Evolutionary conservation across 2,329 filamentous ascomycete species (phyloP), one percentile per base, ranked within the genome.

Genomic region (Microascus cirrosus): DNA sequence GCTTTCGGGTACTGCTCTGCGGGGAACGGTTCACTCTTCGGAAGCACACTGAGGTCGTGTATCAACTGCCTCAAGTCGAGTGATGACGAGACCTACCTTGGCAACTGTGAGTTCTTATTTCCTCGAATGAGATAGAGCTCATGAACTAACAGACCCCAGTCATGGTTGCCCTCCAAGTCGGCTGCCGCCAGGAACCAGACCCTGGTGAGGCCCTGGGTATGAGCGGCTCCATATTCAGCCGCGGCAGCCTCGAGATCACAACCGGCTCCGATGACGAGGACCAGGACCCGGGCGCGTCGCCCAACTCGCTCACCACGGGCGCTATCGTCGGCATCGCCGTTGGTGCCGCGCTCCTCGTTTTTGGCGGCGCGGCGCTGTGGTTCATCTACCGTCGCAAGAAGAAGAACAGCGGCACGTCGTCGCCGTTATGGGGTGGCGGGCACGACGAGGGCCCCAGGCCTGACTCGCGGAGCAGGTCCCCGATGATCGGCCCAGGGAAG

Each of bases 271-370:
- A 63, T 3, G 61, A 65, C 3, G 71, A 66, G 2, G 54, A 67
- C 0, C 60, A 62, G 0, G 62, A 66, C 1, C 63, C 65, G 0
- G 67, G 69, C 0, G 66, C 66, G 1, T 66, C 61, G 0, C 61
- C 65, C 2, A 66, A 63, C 3, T 63, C 63, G 11, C 72, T 82
- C 64, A 73, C 75, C 0, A 73, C 73, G 0, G 75, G 76, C 2
- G 75, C 76, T n/a, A 78, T 82, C 18, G 76, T 77, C 0, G 80
- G 80, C 20, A 82, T 84, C 53, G 73, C 71, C 0, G 65, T 81
- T 0, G 79, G 76, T 13, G 74, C 71, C 7, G 69, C 70, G 0
- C 67, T 78, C 0, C 63, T 75, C 1, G 65, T 82, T 2, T 36
- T 77, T 6, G 70, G 75, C 0, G 72, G 71, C 2, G 61, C 68